phyloP scores from a whole-genome alignment of 1,284 basidiomycete genomes.

The Trichosporon faecale region DNA sequence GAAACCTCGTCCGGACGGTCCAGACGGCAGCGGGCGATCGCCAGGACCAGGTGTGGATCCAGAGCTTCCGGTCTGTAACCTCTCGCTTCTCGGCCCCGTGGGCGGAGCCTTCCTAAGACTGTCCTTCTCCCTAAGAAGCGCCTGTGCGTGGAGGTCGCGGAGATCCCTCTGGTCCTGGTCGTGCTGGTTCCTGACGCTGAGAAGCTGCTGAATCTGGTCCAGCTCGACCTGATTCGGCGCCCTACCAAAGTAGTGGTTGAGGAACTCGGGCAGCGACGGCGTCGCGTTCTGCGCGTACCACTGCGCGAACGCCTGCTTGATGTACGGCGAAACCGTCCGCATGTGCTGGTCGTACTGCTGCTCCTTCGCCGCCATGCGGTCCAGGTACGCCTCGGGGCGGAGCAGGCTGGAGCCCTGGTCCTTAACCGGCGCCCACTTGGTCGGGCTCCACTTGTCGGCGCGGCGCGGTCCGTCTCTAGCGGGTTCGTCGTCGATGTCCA shows the following conservation, averaged over 20 bases:
- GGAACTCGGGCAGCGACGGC: conserved; percentile 34
- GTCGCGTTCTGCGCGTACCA: conserved; percentile 36
- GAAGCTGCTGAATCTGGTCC: conserved; percentile 36
- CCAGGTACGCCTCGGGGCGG: conserved; percentile 19
- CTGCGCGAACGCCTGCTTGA: conserved; percentile 39
- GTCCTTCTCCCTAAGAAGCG: conserved; percentile 12
- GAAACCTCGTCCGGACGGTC: neutral
- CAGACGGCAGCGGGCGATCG: neutral
- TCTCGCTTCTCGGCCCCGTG: neutral
- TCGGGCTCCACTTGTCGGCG: conserved; percentile 19
- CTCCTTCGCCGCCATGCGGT: conserved; percentile 30
- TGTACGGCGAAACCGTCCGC: conserved; percentile 37
- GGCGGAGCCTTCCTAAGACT: conserved; percentile 3
- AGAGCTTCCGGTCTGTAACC: conserved; percentile 1
- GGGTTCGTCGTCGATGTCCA: conserved; percentile 17
- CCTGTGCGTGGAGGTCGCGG: conserved; percentile 21
- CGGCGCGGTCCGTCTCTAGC: conserved; percentile 14
- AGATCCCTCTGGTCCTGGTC: conserved; percentile 32
- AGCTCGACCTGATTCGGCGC: conserved; percentile 33
- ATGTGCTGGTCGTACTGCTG: conserved; percentile 28
- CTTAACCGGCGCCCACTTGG: neutral
- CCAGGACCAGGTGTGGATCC: neutral
- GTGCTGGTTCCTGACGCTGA: conserved; percentile 25
- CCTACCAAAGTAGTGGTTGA: conserved; percentile 42
- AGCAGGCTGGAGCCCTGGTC: neutral